Percentiles rank a stretch among this genome's conserved stretches.
These are phyloP conservation scores for Hibiscus mutabilis DNA, from an alignment of 345 rosid genomes.

Conservation along the genomic window DNA sequence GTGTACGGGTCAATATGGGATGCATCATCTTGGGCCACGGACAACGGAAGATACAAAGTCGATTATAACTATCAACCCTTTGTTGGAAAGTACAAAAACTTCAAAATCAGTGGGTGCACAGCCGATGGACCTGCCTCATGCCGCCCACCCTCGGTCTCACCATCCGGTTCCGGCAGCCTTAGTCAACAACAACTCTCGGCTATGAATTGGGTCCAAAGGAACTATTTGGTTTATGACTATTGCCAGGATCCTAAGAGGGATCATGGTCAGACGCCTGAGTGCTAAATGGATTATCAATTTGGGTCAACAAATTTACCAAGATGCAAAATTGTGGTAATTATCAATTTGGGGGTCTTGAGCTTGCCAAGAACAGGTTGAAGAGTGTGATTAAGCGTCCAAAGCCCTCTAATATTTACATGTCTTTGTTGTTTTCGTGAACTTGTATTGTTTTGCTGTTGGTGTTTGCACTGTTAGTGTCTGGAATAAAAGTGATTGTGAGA, in stretches of 20 bases:
- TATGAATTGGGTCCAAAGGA: constrained; percentile 69
- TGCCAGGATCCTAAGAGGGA: constrained; percentile 74
- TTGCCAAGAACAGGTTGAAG: too few relatives aligned
- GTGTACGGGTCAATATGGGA: constrained; percentile 91
- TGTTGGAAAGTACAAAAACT: constrained; percentile 50
- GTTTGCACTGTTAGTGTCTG: neutral
- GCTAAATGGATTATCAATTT: too few relatives aligned
- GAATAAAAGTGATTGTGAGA: neutral
- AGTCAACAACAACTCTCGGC: constrained; percentile 51
- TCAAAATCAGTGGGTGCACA: constrained; percentile 58
- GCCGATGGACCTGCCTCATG: constrained; percentile 34
- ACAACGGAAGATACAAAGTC: constrained; percentile 71
- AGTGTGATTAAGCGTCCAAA: constrained; percentile 2
- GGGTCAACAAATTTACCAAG: neutral
- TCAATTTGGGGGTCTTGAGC: too few relatives aligned
- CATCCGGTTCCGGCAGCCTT: constrained; percentile 30
- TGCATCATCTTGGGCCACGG: constrained; percentile 95
- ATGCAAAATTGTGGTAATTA: neutral
- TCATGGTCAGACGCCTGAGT: constrained; percentile 73
- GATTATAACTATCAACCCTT: constrained; percentile 79
- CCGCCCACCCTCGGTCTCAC: constrained; percentile 40
- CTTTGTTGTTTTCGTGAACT: neutral
- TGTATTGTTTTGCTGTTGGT: constrained; percentile 8
- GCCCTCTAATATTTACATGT: constrained; percentile 16
- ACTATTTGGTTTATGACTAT: constrained; percentile 72